These are phyloP conservation scores for Urtica urens DNA, from an alignment of 306 rosid genomes.

Conservation along the genomic window DNA sequence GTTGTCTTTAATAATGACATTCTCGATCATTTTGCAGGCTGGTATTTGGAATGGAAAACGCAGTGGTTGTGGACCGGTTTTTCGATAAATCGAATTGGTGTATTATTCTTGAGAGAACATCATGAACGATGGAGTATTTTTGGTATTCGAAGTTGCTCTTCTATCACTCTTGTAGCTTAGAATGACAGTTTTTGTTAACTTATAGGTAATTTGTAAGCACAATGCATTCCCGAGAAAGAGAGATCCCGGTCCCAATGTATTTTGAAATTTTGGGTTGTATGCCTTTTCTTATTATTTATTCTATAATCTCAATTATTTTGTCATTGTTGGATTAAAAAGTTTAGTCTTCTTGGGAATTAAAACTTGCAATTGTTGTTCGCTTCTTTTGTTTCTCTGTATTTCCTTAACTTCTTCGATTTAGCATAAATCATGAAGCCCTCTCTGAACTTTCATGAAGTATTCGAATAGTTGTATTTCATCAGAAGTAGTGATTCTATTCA, in stretches of 20 bases:
- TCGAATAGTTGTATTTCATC: too few species aligned
- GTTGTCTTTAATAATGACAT: too few species aligned
- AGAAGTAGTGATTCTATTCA: too few species aligned
- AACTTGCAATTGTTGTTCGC: too few species aligned
- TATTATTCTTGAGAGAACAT: slow-evolving; percentile 60
- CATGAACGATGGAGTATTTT: slow-evolving; percentile 17
- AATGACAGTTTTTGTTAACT: neutral
- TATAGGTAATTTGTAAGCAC: neutral
- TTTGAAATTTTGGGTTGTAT: neutral
- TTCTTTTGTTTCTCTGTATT: too few species aligned
- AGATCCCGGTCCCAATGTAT: neutral
- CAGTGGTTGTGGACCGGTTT: slow-evolving; percentile 63
- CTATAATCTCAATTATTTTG: neutral
- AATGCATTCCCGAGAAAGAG: neutral
- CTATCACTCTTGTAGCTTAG: neutral
- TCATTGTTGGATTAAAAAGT: slow-evolving; percentile 2
- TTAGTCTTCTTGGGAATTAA: too few species aligned
- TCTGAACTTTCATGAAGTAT: too few species aligned
- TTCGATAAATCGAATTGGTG: slow-evolving; percentile 95
- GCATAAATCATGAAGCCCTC: too few species aligned
- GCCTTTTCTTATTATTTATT: neutral
- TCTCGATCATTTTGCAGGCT: slow-evolving; percentile 52
- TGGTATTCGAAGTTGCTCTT: neutral
- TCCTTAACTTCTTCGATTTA: too few species aligned
- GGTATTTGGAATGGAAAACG: slow-evolving; percentile 50